Base-by-base conservation (phyloP, 495 filamentous ascomycete genomes). In the Saxophila tyrrhenica region DNA sequence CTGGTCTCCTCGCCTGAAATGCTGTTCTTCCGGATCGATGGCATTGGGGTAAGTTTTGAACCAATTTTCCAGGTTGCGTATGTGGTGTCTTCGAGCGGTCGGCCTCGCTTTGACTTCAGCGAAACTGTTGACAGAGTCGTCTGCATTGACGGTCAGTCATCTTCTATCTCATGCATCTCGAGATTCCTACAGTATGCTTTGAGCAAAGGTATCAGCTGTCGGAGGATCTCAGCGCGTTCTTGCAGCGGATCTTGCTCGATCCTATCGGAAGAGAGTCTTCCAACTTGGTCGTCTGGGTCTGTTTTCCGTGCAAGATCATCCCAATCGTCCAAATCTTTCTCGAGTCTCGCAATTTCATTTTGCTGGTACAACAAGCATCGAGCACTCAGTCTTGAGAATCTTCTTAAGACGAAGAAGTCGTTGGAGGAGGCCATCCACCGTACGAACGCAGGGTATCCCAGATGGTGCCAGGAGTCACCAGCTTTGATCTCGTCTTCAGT, bases 381-480 rank as follows among this genome's bases (percentile, higher is more conserved):
- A 17, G 22, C 50, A 23, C 41, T 32, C 16, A 25, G 3, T 8
- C 29, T 19, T 7, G 35, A 20, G 21, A 52, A 52, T 43, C 50
- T 20, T 11, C 50, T 9, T 2, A 52, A 35, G 2, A 52, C 3
- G 17, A 52, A 52, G 39, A 52, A 52, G 39, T 52, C 50, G 39
- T 52, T 13, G 3, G 8, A 16, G 3, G 50, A 52, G 15, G 50
- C 29, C 50, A 42, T 41, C 1, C 22, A 22, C 23, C 13, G 7
- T 29, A 35, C 2, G 19, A 41, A 52, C 16, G 29, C 13, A 35
- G 29, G 29, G 29, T 35, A 35, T 7, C 29, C 29, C 5, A 35
- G 13, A 13, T 35, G 13, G 13, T 35, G 29, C 29, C 29, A 35
- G 29, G 29, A n/a, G n/a, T n/a, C 29, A 35, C 13, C 13, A 13